These are phyloP conservation scores for Clarireedia paspali DNA, from an alignment of 2,329 filamentous ascomycete genomes.

Conservation along the genomic window DNA sequence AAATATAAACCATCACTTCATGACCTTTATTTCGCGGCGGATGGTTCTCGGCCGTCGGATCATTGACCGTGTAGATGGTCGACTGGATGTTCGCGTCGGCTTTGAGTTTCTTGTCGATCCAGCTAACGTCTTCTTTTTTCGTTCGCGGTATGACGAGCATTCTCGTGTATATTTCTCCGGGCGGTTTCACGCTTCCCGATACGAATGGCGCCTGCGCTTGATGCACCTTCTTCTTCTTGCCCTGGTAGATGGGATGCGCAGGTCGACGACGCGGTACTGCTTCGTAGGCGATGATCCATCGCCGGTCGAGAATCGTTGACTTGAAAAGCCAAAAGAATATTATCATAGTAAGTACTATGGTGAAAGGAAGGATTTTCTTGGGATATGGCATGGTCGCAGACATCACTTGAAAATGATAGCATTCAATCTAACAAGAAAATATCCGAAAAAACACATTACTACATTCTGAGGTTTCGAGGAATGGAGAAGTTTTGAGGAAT, in stretches of 20 bases:
- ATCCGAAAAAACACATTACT: neutral
- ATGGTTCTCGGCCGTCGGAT: slow-evolving; percentile 33
- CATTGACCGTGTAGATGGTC: slow-evolving; percentile 22
- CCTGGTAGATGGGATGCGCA: neutral
- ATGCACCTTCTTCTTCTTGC: neutral
- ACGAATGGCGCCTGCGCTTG: neutral
- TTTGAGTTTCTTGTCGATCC: neutral
- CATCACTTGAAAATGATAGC: neutral
- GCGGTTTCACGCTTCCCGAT: neutral
- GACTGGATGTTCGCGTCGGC: neutral
- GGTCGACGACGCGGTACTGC: neutral
- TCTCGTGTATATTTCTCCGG: neutral
- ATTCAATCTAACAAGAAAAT: neutral
- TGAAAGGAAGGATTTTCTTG: neutral
- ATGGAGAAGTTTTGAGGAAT: neutral
- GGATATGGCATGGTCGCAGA: neutral
- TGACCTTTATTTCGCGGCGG: slow-evolving; percentile 38
- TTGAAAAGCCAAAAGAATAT: neutral
- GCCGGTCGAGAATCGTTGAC: neutral
- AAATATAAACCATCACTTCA: slow-evolving; percentile 30
- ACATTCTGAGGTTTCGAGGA: neutral
- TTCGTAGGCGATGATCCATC: neutral
- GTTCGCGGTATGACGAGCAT: slow-evolving; percentile 2
- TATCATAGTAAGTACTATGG: neutral
- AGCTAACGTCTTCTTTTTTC: neutral